Base-by-base conservation (phyloP, 2,329 filamentous ascomycete species). In the Aureobasidium subglaciale region DNA sequence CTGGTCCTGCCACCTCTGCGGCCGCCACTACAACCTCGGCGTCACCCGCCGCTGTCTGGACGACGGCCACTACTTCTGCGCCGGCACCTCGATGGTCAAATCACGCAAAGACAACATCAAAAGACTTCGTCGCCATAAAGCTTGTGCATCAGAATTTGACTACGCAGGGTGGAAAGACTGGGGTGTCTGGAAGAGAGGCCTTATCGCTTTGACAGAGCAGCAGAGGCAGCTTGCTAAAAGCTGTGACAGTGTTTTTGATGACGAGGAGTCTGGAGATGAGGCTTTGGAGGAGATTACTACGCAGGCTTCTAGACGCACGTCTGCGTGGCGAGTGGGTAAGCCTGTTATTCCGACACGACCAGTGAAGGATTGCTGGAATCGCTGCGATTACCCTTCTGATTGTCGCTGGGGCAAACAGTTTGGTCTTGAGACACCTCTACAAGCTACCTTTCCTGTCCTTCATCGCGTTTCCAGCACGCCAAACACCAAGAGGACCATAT, bases 61-160 rank as follows among this genome's bases (percentile, higher is more conserved):
- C 42, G 78, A 81, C 59, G 78, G 78, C 2, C 78, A 81, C 63
- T 67, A 68, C 58, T 80, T 79, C 69, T 81, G 78, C 67, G 67
- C 75, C 3, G 77, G 78, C 58, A 71, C 63, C 1, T 66, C 67
- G 0, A 61, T 71, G 16, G 71, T 70, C 29, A 58, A 58, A 6
- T 68, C 66, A 59, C 67, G 70, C 29, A 61, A 43, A 24, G 64
- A 37, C 57, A 62, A 63, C 11, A 66, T 63, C 34, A 64, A 63
- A 45, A 62, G 58, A 4, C 58, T 64, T 11, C 62, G 67, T 41
- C 64, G 66, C 40, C 69, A 72, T 41, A 64, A 67, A 35, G 73
- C 75, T 6, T 81, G 78, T 58, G 65, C 65, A 0, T 74, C 70
- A 37, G 75, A 79, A 53, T 81, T 81, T 55, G 78, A 81, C 62